These are phyloP conservation scores for Rhizopus delemar DNA, from an alignment of 371 early-diverging fungal species.

Conservation along the genomic window DNA sequence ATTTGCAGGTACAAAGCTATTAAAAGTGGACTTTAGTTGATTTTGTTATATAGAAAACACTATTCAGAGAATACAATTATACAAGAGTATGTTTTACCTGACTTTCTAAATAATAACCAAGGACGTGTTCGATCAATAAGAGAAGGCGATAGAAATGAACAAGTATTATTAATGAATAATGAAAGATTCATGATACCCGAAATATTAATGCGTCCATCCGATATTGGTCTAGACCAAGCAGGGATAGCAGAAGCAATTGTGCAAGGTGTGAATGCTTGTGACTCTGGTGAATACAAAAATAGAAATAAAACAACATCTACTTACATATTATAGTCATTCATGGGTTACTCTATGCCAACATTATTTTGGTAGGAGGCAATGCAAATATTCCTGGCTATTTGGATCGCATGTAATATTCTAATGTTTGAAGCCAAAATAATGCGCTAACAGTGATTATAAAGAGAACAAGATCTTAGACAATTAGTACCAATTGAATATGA, in stretches of 20 bases:
- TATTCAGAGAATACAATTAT: conserved; percentile 52
- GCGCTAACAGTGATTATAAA: conserved; percentile 10
- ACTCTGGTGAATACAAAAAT: conserved; percentile 36
- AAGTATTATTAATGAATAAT: conserved; percentile 76
- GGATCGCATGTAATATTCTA: conserved; percentile 59
- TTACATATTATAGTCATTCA: conserved; percentile 50
- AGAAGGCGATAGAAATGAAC: conserved; percentile 27
- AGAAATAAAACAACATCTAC: neutral
- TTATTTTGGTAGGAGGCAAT: conserved; percentile 79
- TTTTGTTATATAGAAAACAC: conserved; percentile 32
- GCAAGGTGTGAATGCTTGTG: conserved; percentile 61
- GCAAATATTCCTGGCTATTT: conserved; percentile 67
- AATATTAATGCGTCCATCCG: conserved; percentile 79
- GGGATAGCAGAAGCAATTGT: conserved; percentile 79
- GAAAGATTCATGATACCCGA: conserved; percentile 88
- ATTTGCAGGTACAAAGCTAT: conserved; percentile 54
- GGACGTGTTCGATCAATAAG: conserved; percentile 58
- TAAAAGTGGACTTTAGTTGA: neutral
- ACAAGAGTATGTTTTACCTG: conserved; percentile 82
- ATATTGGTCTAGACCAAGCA: conserved; percentile 82
- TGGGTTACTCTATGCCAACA: conserved; percentile 72
- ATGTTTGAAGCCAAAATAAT: conserved; percentile 7
- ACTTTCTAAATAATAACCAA: conserved; percentile 59
- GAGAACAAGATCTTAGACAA: conserved; percentile 64
- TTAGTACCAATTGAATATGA: conserved; percentile 65